Evolutionary conservation across 768 basidiomycete genomes (phyloP).

Genomic region (Termitomyces sp.): DNA sequence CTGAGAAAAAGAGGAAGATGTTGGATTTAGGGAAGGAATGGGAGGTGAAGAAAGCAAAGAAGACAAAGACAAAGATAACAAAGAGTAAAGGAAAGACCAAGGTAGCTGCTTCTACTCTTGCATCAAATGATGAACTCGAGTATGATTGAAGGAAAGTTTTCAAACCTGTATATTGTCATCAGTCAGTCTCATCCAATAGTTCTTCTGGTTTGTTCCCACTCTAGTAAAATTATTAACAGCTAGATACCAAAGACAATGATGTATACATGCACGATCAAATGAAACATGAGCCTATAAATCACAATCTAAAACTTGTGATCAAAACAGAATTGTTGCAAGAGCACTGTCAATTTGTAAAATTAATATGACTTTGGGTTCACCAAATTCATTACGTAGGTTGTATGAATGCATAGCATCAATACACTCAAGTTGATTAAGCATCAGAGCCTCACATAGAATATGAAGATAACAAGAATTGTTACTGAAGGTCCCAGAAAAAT

Average conservation of each 20-base stretch:
- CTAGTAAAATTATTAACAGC: background rate
- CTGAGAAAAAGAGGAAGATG: background rate
- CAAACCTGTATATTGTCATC: background rate
- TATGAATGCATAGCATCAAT: too few species aligned
- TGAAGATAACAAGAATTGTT: too few species aligned
- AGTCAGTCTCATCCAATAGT: background rate
- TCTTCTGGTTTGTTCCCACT: background rate
- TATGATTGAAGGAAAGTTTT: background rate
- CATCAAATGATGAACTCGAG: background rate
- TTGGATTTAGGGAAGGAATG: background rate
- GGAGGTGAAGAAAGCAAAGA: background rate
- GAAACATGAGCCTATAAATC: too few species aligned
- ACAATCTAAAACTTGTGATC: too few species aligned
- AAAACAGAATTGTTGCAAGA: too few species aligned
- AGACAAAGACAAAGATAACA: background rate
- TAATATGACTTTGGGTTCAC: too few species aligned
- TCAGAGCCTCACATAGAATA: too few species aligned
- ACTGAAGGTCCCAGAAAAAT: too few species aligned
- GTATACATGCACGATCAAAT: too few species aligned
- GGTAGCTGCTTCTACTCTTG: background rate
- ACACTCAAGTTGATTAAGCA: too few species aligned
- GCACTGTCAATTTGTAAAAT: too few species aligned
- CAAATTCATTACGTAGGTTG: too few species aligned
- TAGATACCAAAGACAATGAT: slow-evolving; percentile 12
- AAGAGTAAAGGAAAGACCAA: slow-evolving; percentile 1